Evolutionary conservation across 1,139 yeast species (phyloP), one percentile per base, ranked within the genome.

Genomic region (Ashbya aceris): DNA sequence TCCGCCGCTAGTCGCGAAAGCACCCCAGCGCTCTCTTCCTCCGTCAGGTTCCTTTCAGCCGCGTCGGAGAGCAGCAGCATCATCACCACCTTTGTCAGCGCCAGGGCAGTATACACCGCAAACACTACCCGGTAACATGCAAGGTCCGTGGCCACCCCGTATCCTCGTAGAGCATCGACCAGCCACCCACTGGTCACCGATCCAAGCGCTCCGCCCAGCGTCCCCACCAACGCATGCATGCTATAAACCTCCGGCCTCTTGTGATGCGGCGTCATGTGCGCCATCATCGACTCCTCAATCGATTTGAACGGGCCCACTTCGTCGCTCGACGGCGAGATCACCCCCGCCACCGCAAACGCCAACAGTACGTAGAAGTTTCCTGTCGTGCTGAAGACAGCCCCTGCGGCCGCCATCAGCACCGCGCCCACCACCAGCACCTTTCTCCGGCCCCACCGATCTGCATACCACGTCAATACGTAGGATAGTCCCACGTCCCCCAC

Each of bases 301-400:
- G 94, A 78, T 55, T 84, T 82, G 63, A 87, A 87, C 0, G 96
- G 96, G 0, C 96, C 96, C 0, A 91, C 85, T 56, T 87, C 96
- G 54, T 82, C 91, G 11, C 96, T 95, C 31, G 89, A 78, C 1
- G 96, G 95, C 1, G 95, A 84, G 4, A 87, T 82, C 9, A 87
- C 87, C 31, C 85, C 85, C 40, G 77, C 47, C 5, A 72, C 67
- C 1, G 84, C 79, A 2, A 95, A 94, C 3, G 71, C 26, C 28
- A 87, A 65, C 36, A 87, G 65, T 0, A 80, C 46, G 52, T 66
- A 60, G 56, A 69, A 84, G 51, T 76, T 73, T 20, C 74, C 59
- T 38, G 69, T 63, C 17, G 64, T 61, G 12, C 81, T 74, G 62
- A 87, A 87, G 0, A 76, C 71, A 1, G 74, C 45, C 1, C 96